Evolutionary conservation across 2,329 filamentous ascomycete genomes (phyloP), one percentile per base, ranked within the genome.

Genomic region (Botryotinia narcissicola): DNA sequence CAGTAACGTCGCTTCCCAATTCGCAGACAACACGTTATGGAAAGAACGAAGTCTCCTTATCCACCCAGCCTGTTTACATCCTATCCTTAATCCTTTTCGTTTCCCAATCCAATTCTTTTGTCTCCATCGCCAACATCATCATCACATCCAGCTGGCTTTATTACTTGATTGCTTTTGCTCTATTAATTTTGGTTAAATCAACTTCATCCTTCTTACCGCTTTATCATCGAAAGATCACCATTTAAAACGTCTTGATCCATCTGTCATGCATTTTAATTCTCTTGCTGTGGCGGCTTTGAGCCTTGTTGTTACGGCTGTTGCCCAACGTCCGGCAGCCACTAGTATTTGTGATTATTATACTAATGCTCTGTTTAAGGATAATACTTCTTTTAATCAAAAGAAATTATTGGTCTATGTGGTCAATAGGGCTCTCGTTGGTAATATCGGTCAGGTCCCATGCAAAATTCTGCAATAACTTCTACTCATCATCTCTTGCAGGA

Each of bases 291-390:
- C 70, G 8, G 73, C 76, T 18, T 67, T 72, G 16, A 71, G 73
- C 44, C 48, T 62, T 32, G 22, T 66, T 9, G 72, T 70, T 25
- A 51, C 63, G 12, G 78, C 72, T 35, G 71, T 77, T 42, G 78
- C 80, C 48, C 85, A 88, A 80, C 84, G 87, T 62, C 86, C 86
- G 4, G 69, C 79, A 20, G 84, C 86, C 77, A 84, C 80, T 4
- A 85, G 86, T 74, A 86, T 91, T 77, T 91, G 89, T 81, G 88
- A 90, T 82, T 89, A 89, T 81, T 91, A 91, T 81, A 90, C 88
- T 48, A 88, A 83, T 5, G 85, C 86, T n/a, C 80, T 90, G 18
- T 83, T 90, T 71, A 87, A 84, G 80, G 83, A 88, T 57, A 90
- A 90, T 82, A 90, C 86, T 54, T 86, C 87, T 29, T 84, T 83